A percentile compares a stretch with the other conserved stretches of the same genome.
phyloP scores from a whole-genome alignment of 768 basidiomycete species.

The Gloeostereum incarnatum region DNA sequence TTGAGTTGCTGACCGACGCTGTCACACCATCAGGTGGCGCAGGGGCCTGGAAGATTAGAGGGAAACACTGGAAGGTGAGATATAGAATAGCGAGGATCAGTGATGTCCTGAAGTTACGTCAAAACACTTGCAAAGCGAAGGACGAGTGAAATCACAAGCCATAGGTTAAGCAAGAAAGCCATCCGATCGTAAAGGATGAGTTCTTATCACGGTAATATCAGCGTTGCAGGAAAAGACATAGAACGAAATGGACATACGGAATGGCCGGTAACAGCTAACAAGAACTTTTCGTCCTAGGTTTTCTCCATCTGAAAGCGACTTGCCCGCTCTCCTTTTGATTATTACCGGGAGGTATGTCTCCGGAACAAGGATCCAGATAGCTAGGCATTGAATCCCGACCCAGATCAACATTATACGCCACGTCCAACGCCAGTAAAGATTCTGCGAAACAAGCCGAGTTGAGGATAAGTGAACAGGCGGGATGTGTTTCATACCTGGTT shows the following conservation, averaged over 20 bases:
- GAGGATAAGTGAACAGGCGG: background rate
- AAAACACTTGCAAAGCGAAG: constrained; percentile 31
- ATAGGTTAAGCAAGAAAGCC: constrained; percentile 62
- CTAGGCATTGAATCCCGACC: constrained; percentile 43
- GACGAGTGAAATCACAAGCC: constrained; percentile 33
- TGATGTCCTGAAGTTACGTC: constrained; percentile 47
- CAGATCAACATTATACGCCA: constrained; percentile 66
- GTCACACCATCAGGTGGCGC: too few relatives aligned
- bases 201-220: constrained; percentile 25
- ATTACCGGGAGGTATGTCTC: constrained; percentile 66
- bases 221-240: background rate
- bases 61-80: constrained; percentile 49
- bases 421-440: constrained; percentile 67
- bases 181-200: constrained; percentile 62
- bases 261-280: constrained; percentile 60
- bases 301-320: constrained; percentile 18
- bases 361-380: constrained; percentile 63
- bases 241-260: constrained; percentile 37
- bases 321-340: constrained; percentile 54
- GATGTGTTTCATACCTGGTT: constrained; percentile 38
- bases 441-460: constrained; percentile 20
- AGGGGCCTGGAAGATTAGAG: constrained; percentile 45
- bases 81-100: constrained; percentile 55
- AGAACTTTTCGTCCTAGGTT: constrained; percentile 37
- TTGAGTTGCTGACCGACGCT: too few relatives aligned